Conservation (phyloP, 225 moss, liverwort and hornwort genomes). For the Takakia lepidozioides region DNA sequence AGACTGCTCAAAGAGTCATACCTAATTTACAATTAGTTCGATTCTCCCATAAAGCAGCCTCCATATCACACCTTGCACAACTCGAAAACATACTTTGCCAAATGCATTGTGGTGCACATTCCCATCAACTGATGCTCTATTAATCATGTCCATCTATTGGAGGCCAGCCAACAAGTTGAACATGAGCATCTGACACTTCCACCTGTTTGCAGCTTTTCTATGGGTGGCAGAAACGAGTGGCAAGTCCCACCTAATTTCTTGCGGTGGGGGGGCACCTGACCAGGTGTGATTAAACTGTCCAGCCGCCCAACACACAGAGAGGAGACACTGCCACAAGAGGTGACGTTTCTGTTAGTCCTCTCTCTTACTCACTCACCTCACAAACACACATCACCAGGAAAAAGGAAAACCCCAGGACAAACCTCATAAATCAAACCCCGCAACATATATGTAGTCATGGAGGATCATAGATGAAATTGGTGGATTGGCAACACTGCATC, state of each 20-base stretch:
- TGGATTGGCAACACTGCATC: too few relatives aligned
- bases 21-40: background rate
- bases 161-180: too few relatives aligned
- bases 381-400: background rate
- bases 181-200: too few relatives aligned
- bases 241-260: background rate
- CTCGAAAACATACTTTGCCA: background rate
- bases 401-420: background rate
- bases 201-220: too few relatives aligned
- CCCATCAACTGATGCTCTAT: too few relatives aligned
- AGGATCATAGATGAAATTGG: background rate
- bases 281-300: conserved; percentile 28
- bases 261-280: conserved; percentile 21
- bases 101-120: too few relatives aligned
- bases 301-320: conserved; percentile 15
- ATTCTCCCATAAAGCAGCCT: background rate
- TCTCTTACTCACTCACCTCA: background rate
- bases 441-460: background rate
- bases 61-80: background rate
- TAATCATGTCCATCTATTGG: too few relatives aligned
- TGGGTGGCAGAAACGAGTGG: too few relatives aligned
- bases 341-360: background rate
- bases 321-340: conserved; percentile 27
- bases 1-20: conserved; percentile 11
- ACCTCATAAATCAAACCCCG: background rate